A percentile compares a stretch with the other conserved stretches of the same genome.
Conservation (phyloP, 2,329 filamentous ascomycete species). For the Coniochaeta sp. region DNA sequence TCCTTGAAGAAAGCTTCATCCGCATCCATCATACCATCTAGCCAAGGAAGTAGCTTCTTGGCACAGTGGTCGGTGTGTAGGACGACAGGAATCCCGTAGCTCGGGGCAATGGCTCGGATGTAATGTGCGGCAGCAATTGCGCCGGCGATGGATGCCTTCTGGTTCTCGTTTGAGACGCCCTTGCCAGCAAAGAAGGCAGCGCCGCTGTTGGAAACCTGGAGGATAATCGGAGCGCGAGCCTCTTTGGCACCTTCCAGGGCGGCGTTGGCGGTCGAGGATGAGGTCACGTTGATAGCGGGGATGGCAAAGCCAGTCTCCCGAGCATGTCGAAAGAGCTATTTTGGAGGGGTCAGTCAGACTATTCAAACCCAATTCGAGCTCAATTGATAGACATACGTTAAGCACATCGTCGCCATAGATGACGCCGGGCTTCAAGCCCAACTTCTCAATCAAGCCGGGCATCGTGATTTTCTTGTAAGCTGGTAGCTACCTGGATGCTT, state of each 20-base stretch:
- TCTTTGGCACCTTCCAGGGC: slow-evolving; percentile 92
- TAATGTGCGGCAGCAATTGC: slow-evolving; percentile 86
- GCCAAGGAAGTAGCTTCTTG: slow-evolving; percentile 98
- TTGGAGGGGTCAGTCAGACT: background rate
- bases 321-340: slow-evolving; percentile 74
- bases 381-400: slow-evolving; percentile 13
- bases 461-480: slow-evolving; percentile 10
- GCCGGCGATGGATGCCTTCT: slow-evolving; percentile 83
- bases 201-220: slow-evolving; percentile 80
- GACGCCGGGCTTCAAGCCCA: slow-evolving; percentile 45
- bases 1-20: slow-evolving; percentile 95
- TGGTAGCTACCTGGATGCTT: too few relatives aligned
- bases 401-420: slow-evolving; percentile 47
- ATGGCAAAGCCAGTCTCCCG: slow-evolving; percentile 84
- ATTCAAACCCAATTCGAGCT: background rate
- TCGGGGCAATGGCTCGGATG: slow-evolving; percentile 78
- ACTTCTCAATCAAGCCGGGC: slow-evolving; percentile 24
- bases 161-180: slow-evolving; percentile 64
- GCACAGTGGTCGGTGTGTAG: slow-evolving; percentile 98
- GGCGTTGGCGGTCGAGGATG: slow-evolving; percentile 69
- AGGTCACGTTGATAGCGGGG: slow-evolving; percentile 89
- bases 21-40: slow-evolving; percentile 75
- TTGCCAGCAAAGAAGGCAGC: slow-evolving; percentile 90
- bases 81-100: slow-evolving; percentile 85
- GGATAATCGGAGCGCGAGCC: slow-evolving; percentile 82